Base-by-base conservation (phyloP, 2,329 filamentous ascomycete species). In the Phyllosticta citrichinensis region DNA sequence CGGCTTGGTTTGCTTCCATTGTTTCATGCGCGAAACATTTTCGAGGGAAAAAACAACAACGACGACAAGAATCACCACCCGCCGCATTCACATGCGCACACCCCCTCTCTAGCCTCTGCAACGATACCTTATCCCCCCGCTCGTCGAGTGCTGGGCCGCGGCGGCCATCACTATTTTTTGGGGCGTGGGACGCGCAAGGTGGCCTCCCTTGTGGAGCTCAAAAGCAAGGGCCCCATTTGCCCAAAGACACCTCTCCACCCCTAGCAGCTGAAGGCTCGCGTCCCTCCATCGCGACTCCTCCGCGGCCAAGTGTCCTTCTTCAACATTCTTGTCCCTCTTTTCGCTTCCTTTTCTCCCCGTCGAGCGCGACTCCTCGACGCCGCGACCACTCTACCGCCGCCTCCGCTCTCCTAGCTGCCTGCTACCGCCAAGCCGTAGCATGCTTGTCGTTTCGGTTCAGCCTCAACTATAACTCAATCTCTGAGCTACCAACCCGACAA, bases 371-470 rank as follows among this genome's bases (percentile, higher is more conserved):
- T 47, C 30, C 30, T 25, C 55, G 27, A 40, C 59, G 30, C 35
- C n/a, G 40, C 47, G 19, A 53, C 53, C 11, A 33, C 22, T 47
- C 25, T n/a, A 19, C 9, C 52, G 20, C 14, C 52, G n/a, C 17
- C 19, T 47, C 55, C 59, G 47, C 50, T 59, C 53, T 20, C 40
- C 40, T 54, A 56, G 51, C 55, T 40, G 55, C 60, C 35, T 40
- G 55, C 60, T 24, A 33, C 57, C 27, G 55, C 60, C 60, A 58
- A 62, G 55, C 55, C 55, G 59, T 61, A 61, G 59, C 59, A 61
- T 61, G 59, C 59, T 55, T 47, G 59, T 57, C 55, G 50, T 51
- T 17, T n/a, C 53, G 54, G 56, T 25, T 58, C 60, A 62, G 60
- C 51, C 53, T 58, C 51, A 58, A 57, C 59, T 57, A 54, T 56